Evolutionary conservation across 2,329 filamentous ascomycete genomes (phyloP).

Genomic region (Stachybotrys chlorohalonatus): DNA sequence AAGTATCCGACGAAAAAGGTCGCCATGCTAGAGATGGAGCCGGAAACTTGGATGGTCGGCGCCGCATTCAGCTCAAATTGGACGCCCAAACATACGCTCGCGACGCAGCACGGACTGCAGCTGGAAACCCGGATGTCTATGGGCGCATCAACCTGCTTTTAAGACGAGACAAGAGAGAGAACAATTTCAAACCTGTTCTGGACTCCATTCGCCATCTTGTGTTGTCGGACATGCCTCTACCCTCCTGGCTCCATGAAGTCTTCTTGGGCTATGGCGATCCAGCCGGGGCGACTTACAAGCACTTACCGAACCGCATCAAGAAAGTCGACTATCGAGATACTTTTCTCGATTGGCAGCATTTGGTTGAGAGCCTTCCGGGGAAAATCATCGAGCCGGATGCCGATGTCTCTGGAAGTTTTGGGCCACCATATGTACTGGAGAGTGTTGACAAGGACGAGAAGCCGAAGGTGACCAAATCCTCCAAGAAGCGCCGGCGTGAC

Average conservation of each 20-base stretch:
- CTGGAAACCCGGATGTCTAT: constrained; percentile 72
- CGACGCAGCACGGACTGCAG: constrained; percentile 58
- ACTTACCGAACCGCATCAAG: constrained; percentile 66
- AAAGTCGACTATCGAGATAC: constrained; percentile 88
- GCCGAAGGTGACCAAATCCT: constrained; percentile 45
- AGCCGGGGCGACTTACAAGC: constrained; percentile 75
- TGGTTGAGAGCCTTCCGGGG: constrained; percentile 81
- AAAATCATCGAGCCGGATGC: constrained; percentile 74
- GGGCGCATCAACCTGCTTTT: constrained; percentile 78
- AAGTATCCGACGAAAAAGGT: constrained; percentile 79
- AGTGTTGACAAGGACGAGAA: constrained; percentile 46
- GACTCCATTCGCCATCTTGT: constrained; percentile 85
- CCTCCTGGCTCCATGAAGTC: constrained; percentile 90
- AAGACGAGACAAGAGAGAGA: constrained; percentile 76
- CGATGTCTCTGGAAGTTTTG: constrained; percentile 63
- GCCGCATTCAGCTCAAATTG: constrained; percentile 71
- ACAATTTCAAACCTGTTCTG: constrained; percentile 92
- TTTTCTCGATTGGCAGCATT: constrained; percentile 90
- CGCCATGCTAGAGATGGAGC: constrained; percentile 56
- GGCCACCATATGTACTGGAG: constrained; percentile 81
- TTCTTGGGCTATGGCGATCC: constrained; percentile 97
- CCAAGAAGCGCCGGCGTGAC: constrained; percentile 83
- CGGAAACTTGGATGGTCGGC: constrained; percentile 54
- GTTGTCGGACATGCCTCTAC: constrained; percentile 75
- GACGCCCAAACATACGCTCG: constrained; percentile 69